Percentiles rank a stretch among this genome's conserved stretches.
Conservation (phyloP, 1,284 basidiomycete species). For the Phlebopus sp. region DNA sequence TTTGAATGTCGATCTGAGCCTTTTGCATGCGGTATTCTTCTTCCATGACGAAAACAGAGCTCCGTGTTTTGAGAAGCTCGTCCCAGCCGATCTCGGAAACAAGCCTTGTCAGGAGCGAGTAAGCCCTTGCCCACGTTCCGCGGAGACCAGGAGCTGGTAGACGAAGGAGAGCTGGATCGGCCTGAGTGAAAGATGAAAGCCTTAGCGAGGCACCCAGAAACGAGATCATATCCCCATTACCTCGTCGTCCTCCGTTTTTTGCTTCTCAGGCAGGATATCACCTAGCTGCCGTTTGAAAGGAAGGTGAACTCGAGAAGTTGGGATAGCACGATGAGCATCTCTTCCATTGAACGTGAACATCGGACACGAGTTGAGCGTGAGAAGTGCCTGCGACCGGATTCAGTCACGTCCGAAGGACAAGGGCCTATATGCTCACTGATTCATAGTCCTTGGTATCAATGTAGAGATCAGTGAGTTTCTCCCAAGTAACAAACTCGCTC, state of each 20-base stretch:
- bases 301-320: conserved; percentile 81
- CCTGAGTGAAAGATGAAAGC: conserved; percentile 40
- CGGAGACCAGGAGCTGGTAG: conserved; percentile 92
- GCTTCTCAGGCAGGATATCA: conserved; percentile 72
- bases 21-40: conserved; percentile 95
- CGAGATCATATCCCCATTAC: conserved; percentile 34
- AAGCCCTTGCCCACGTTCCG: conserved; percentile 95
- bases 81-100: conserved; percentile 98
- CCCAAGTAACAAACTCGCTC: conserved; percentile 98
- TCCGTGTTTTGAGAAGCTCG: conserved; percentile 92
- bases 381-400: conserved; percentile 56
- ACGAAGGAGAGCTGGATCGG: conserved; percentile 89
- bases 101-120: conserved; percentile 84
- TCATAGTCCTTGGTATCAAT: conserved; percentile 90
- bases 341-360: conserved; percentile 99
- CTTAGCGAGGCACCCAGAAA: conserved; percentile 1
- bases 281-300: conserved; percentile 85
- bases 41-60: conserved; percentile 98
- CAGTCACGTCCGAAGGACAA: conserved; percentile 1
- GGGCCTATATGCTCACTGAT: conserved; percentile 43
- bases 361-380: conserved; percentile 97
- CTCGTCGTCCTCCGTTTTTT: conserved; percentile 83
- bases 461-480: conserved; percentile 93
- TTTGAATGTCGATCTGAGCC: conserved; percentile 57
- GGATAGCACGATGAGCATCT: conserved; percentile 87